A percentile compares a stretch with the other conserved stretches of the same genome.
These are phyloP conservation scores for Ganoderma lucidum DNA, from an alignment of 1,284 basidiomycete genomes.

Conservation along the genomic window DNA sequence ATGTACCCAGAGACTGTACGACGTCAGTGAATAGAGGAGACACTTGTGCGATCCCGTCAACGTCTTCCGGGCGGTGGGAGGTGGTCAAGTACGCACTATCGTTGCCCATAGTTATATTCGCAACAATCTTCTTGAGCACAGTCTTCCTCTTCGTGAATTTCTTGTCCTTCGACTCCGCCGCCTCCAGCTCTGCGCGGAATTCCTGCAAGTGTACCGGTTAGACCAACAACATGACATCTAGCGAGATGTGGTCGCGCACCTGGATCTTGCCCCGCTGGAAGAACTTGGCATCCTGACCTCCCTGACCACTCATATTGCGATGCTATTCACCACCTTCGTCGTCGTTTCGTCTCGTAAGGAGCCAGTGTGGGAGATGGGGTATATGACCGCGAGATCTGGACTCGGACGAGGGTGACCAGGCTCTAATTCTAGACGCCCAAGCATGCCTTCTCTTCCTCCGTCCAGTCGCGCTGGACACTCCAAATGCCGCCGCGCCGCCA, in stretches of 20 bases:
- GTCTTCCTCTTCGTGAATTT: conserved; percentile 91
- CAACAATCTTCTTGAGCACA: conserved; percentile 94
- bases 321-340: not conserved
- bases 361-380: conserved; percentile 12
- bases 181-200: conserved; percentile 88
- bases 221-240: not conserved
- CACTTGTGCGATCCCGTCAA: conserved; percentile 62
- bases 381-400: conserved; percentile 21
- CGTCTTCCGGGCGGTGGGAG: conserved; percentile 8
- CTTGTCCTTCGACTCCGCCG: conserved; percentile 93
- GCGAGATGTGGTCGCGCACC: conserved; percentile 51
- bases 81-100: conserved; percentile 72
- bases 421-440: conserved; percentile 17
- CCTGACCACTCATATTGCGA: conserved; percentile 63
- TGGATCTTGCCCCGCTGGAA: conserved; percentile 93
- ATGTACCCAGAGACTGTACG: conserved; percentile 87
- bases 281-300: conserved; percentile 86
- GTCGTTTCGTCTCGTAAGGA: not conserved
- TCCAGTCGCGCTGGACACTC: not conserved
- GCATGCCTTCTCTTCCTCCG: conserved; percentile 9
- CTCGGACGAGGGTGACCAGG: not conserved
- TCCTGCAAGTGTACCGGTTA: conserved; percentile 56
- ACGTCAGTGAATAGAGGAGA: conserved; percentile 92
- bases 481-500: conserved; percentile 36
- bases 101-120: conserved; percentile 96